Base-by-base conservation (phyloP, 1,284 basidiomycete species). In the Trichosporon sp. region DNA sequence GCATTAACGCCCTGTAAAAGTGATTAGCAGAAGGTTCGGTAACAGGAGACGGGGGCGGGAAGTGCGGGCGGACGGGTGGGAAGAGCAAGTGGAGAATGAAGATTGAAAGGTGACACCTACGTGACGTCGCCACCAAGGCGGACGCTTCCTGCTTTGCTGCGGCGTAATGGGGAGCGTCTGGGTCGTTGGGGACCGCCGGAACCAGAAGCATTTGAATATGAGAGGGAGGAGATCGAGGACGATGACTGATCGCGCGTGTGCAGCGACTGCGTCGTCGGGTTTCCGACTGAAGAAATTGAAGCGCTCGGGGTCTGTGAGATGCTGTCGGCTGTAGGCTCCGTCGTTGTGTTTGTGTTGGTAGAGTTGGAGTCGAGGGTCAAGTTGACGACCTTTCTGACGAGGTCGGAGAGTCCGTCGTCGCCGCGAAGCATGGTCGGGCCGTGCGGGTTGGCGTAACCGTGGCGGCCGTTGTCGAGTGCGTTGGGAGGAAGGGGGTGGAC, bases 181-280 rank as follows among this genome's bases (percentile, higher is more conserved):
- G 73, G 70, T 8, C 69, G 64, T 1, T 35, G 48, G 4, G 73
- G 73, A 5, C 73, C 64, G 26, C 21, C 67, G 16, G 73, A 71
- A 2, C 65, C 54, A 2, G 68, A 63, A n/a, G 59, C 65, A n/a
- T 71, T 67, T 10, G 73, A 74, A 67, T 65, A 37, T 12, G 68
- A 35, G 12, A 35, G 26, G 4, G 72, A 68, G 4, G 72, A 59
- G 32, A 67, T 51, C 5, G 74, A 75, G 14, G 74, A 71, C 19
- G 68, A 66, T 14, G 69, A 67, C 32, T 66, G 40, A 32, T 54
- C 63, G 19, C 71, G 65, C 8, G 54, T 37, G 65, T 67, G 68
- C 19, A 63, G 19, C 16, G 59, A 63, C 59, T 63, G 59, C 19
- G 59, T 63, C 11, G 48, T 37, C 32, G 59, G 56, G 59, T 51